phyloP scores from a whole-genome alignment of 179 eudicot species.

The Corrigiola litoralis region DNA sequence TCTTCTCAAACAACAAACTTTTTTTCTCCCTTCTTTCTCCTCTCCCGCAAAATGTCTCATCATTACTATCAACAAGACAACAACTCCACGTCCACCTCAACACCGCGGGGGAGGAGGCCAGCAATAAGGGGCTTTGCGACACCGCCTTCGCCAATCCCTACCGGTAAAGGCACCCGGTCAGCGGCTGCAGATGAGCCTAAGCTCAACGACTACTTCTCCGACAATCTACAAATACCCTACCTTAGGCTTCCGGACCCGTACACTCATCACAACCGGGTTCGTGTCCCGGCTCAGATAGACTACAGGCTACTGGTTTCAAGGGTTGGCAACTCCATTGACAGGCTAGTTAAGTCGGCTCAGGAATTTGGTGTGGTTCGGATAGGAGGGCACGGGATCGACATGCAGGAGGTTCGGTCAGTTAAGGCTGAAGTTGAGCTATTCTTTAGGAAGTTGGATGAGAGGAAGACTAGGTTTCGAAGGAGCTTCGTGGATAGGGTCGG shows the following conservation, averaged over 20 bases:
- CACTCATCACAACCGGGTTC: constrained; percentile 9
- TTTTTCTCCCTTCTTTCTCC: neutral
- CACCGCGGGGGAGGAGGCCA: constrained; percentile 5
- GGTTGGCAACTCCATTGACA: constrained; percentile 44
- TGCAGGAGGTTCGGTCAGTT: constrained; percentile 38
- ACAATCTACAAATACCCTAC: constrained; percentile 44
- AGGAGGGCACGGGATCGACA: constrained; percentile 46
- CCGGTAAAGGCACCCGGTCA: constrained; percentile 51
- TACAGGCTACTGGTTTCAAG: constrained; percentile 27
- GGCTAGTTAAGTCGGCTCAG: constrained; percentile 39
- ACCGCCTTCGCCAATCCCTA: constrained; percentile 73
- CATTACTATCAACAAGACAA: neutral
- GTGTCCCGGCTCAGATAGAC: constrained; percentile 46
- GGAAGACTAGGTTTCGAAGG: constrained; percentile 35
- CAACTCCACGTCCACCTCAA: neutral
- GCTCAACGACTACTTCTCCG: constrained; percentile 39
- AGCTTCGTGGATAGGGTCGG: constrained; percentile 55
- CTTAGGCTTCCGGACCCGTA: constrained; percentile 44
- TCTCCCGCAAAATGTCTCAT: neutral
- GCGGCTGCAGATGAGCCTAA: constrained; percentile 32
- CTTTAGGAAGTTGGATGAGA: constrained; percentile 40
- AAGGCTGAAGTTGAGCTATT: constrained; percentile 44
- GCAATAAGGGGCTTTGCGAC: constrained; percentile 21
- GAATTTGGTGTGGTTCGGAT: constrained; percentile 58
- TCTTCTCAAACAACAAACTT: neutral